Evolutionary conservation across 352 stramenopile species (phyloP), one percentile per base, ranked within the genome.

Genomic region (Globisporangium recalcitrans): DNA sequence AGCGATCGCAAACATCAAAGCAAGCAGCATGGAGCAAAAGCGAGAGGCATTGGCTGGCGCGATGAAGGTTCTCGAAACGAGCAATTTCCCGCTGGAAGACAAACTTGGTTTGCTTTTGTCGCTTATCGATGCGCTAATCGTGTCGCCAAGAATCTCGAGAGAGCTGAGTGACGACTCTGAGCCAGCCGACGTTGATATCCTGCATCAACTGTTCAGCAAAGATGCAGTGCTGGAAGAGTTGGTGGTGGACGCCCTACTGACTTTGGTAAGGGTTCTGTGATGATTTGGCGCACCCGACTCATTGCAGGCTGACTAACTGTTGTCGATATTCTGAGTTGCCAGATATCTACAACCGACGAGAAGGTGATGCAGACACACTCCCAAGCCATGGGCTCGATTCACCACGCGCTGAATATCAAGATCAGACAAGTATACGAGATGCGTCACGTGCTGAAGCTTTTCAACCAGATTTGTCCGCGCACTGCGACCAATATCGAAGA

Each of bases 401-500:
- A 92, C 32, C 61, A 74, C 49, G 73, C 78, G n/a, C 70, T 93
- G 3, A 75, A 82, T 44, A 72, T 74, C 36, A 91, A 91, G 56
- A 86, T 95, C 11, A 69, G 73, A 16, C 71, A 85, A 36, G 85
- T 80, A 2, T 88, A 93, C 58, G 73, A 90, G 60, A 90, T 95
- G 80, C 74, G 74, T 40, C 80, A 92, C 55, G 73, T 91, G 40
- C 70, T 91, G 32, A 64, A 76, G 16, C 75, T 91, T 10, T 93
- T 95, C 36, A 74, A 86, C 32, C 58, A 80, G n/a, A 90, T 90
- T 27, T 90, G 84, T 36, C 79, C 75, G 16, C 74, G 77, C 1
- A 90, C 80, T n/a, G 80, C 77, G 4, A 81, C 65, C 27, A 85
- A 80, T 24, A 90, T 92, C 36, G 80, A 90, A 65, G 83, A 93